phyloP scores from a whole-genome alignment of 2,329 filamentous ascomycete species.

The Phialophora expanda region DNA sequence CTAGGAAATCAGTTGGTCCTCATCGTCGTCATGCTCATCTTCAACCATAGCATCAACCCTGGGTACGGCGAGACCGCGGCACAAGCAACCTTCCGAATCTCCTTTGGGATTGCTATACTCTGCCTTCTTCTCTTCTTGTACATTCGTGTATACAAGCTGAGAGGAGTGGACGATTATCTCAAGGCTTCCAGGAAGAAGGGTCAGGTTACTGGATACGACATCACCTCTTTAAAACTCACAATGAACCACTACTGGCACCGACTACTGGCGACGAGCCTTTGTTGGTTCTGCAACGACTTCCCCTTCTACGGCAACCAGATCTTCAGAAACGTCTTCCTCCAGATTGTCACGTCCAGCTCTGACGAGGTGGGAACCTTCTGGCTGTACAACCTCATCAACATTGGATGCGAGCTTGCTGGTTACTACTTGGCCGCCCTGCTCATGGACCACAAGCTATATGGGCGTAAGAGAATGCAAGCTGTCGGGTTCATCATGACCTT shows the following conservation, averaged over 20 bases:
- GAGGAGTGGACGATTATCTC: constrained; percentile 78
- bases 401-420: background rate
- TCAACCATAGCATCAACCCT: constrained; percentile 76
- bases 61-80: constrained; percentile 76
- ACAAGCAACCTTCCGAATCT: constrained; percentile 90
- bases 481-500: constrained; percentile 91
- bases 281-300: constrained; percentile 93
- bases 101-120: constrained; percentile 85
- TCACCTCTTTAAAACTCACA: constrained; percentile 81
- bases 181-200: constrained; percentile 80
- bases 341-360: constrained; percentile 73
- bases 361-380: constrained; percentile 76
- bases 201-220: constrained; percentile 89
- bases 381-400: constrained; percentile 79
- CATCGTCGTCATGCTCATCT: constrained; percentile 83
- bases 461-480: constrained; percentile 95
- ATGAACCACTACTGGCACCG: constrained; percentile 77
- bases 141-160: constrained; percentile 95
- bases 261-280: constrained; percentile 14
- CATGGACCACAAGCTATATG: constrained; percentile 95
- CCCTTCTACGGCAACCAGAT: constrained; percentile 99
- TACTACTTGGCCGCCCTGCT: constrained; percentile 69
- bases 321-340: constrained; percentile 89
- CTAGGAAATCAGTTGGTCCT: constrained; percentile 89
- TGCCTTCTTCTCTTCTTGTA: constrained; percentile 94